These are phyloP conservation scores for Fusarium miscanthi DNA, from an alignment of 2,329 filamentous ascomycete genomes.

Conservation along the genomic window DNA sequence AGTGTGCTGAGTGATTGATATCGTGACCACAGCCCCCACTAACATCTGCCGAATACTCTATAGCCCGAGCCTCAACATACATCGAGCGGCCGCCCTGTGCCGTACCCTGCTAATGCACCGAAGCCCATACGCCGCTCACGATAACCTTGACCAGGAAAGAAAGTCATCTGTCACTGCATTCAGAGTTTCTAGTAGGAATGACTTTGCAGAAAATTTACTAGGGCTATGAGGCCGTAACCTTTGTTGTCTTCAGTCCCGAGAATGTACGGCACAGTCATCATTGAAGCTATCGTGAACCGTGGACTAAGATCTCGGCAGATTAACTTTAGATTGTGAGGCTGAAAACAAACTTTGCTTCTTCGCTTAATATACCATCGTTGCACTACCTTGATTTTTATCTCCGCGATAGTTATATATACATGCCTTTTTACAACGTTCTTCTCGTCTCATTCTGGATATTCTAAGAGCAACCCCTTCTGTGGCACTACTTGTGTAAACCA, in stretches of 20 bases:
- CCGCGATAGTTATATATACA: not conserved
- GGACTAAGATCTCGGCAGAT: not conserved
- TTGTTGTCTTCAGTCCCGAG: not conserved
- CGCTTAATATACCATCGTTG: not conserved
- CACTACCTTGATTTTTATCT: not conserved
- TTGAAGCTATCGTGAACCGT: constrained; percentile 3
- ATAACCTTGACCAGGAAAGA: not conserved
- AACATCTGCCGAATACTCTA: constrained; percentile 3
- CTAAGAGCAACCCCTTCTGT: not conserved
- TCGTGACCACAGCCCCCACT: not conserved
- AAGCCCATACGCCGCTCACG: not conserved
- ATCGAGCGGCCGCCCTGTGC: not conserved
- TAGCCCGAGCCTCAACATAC: not conserved
- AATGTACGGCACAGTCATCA: not conserved
- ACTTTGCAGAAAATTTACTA: not conserved
- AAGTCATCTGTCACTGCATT: not conserved
- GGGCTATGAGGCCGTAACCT: not conserved
- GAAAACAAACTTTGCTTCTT: not conserved
- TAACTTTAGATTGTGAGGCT: not conserved
- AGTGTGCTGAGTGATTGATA: not conserved
- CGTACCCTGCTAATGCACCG: not conserved
- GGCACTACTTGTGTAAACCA: not conserved
- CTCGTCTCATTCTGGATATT: not conserved
- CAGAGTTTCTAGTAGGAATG: not conserved
- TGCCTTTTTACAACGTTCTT: not conserved